Evolutionary conservation across 352 stramenopile genomes (phyloP).

Genomic region (Phytophthora multivora): DNA sequence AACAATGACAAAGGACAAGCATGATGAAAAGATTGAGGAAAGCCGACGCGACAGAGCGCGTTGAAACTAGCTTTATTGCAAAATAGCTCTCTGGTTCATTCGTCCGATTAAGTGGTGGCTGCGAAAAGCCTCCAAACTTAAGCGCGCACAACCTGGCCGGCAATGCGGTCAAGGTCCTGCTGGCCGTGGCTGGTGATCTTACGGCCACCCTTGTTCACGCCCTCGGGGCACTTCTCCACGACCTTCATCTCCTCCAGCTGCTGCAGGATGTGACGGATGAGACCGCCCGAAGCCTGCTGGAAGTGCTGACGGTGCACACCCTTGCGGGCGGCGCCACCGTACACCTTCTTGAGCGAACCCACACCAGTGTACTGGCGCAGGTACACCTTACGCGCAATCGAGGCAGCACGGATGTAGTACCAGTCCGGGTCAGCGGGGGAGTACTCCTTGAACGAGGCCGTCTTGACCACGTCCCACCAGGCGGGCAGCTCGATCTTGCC

Average conservation of each 20-base stretch:
- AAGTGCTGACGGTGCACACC: constrained; percentile 96
- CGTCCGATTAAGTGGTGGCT: constrained; percentile 29
- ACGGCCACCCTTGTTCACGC: constrained; percentile 93
- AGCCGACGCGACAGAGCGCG: constrained; percentile 16
- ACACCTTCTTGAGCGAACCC: constrained; percentile 97
- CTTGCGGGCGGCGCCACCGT: constrained; percentile 93
- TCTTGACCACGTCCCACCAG: constrained; percentile 99
- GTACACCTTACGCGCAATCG: constrained; percentile 99
- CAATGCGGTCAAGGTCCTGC: constrained; percentile 99
- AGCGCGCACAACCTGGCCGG: constrained; percentile 91
- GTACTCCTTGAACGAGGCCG: constrained; percentile 97
- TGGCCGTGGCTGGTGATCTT: constrained; percentile 97
- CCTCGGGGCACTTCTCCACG: constrained; percentile 93
- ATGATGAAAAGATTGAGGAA: background rate
- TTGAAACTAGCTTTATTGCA: constrained; percentile 54
- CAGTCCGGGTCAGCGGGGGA: constrained; percentile 97
- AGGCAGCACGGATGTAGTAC: constrained; percentile 98
- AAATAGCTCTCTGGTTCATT: constrained; percentile 59
- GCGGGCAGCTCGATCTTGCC: constrained; percentile 98
- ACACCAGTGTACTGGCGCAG: constrained; percentile 96
- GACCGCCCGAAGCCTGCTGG: constrained; percentile 94
- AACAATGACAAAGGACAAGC: background rate
- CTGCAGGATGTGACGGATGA: constrained; percentile 98
- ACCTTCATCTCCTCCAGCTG: constrained; percentile 99
- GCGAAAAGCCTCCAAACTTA: constrained; percentile 56